These are phyloP conservation scores for Colletotrichum sp. DNA, from an alignment of 2,329 filamentous ascomycete species.

Conservation along the genomic window DNA sequence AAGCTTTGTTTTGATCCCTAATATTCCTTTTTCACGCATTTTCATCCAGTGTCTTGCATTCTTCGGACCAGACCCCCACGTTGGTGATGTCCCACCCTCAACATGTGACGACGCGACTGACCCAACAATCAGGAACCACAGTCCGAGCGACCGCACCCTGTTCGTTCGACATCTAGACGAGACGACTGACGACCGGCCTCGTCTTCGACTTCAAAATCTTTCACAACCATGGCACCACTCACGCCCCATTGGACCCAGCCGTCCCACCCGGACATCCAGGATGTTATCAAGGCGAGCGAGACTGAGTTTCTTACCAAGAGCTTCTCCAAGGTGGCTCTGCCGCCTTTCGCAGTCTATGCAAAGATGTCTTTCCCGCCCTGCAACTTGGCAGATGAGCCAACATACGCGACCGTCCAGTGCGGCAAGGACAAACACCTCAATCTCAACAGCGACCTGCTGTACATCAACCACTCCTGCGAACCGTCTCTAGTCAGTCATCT, in stretches of 20 bases:
- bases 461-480: constrained; percentile 73
- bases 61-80: constrained; percentile 1
- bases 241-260: constrained; percentile 65
- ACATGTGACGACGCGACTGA: constrained; percentile 11
- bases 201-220: neutral
- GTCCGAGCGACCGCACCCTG: constrained; percentile 2
- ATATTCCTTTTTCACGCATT: neutral
- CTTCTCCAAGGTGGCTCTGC: constrained; percentile 57
- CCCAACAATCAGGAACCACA: neutral
- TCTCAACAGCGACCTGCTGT: constrained; percentile 70
- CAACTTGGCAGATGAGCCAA: constrained; percentile 57
- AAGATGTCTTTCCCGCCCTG: constrained; percentile 70
- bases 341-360: constrained; percentile 69
- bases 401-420: constrained; percentile 70
- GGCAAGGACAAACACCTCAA: constrained; percentile 61
- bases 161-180: neutral
- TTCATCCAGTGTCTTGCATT: neutral
- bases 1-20: neutral
- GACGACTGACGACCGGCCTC: neutral
- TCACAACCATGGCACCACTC: constrained; percentile 56
- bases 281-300: constrained; percentile 57
- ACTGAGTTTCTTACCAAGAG: constrained; percentile 65
- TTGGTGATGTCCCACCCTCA: neutral
- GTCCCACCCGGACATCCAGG: constrained; percentile 63
- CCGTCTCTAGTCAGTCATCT: constrained; percentile 62